Conservation (phyloP, 306 rosid species). For the Citrullus colocynthis region DNA sequence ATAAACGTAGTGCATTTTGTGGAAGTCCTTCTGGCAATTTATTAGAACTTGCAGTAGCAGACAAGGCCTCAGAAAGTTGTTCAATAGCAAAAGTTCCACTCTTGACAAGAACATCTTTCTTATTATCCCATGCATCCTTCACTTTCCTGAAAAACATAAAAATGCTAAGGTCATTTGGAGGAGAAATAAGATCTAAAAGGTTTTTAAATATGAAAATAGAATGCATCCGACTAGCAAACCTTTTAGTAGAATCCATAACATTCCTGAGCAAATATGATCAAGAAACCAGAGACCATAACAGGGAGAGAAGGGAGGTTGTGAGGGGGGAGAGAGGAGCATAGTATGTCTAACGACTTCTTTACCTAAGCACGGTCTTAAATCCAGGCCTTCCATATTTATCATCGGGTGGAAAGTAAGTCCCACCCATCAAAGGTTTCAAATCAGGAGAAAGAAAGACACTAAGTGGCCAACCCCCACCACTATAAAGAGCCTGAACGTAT, state of each 20-base stretch:
- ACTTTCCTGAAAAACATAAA: constrained; percentile 53
- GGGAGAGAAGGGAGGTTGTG: background rate
- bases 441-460: constrained; percentile 84
- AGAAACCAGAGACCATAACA: background rate
- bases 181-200: background rate
- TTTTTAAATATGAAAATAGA: constrained; percentile 1
- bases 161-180: background rate
- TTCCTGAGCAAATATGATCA: background rate
- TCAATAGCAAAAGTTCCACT: constrained; percentile 79
- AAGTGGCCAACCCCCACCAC: constrained; percentile 99
- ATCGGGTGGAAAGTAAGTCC: constrained; percentile 90
- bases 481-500: constrained; percentile 88
- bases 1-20: constrained; percentile 38
- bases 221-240: constrained; percentile 2
- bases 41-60: constrained; percentile 47
- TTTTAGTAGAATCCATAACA: background rate
- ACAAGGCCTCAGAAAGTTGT: constrained; percentile 74
- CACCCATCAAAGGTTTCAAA: constrained; percentile 96
- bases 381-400: constrained; percentile 88
- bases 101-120: constrained; percentile 66
- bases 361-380: constrained; percentile 78
- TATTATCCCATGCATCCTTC: constrained; percentile 70
- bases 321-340: background rate
- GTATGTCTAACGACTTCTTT: constrained; percentile 10
- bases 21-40: constrained; percentile 61